Evolutionary conservation across 352 stramenopile genomes (phyloP), one percentile per base, ranked within the genome.

Genomic region (Pythium utonaiense): DNA sequence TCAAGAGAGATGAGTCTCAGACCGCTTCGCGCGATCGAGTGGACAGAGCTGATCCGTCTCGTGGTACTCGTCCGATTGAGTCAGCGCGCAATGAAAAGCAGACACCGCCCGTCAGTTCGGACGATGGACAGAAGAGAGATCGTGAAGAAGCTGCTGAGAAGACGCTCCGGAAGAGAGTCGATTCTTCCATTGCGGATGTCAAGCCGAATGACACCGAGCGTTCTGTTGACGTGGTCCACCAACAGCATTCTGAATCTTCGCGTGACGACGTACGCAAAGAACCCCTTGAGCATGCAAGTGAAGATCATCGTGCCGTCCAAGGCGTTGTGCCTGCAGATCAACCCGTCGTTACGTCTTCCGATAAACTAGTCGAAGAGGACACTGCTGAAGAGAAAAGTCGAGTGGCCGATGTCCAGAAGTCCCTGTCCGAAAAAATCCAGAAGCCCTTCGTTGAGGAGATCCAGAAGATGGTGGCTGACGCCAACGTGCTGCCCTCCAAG

Each of bases 1-100:
- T 27, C 16, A 67, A 38, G 31, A 25, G 53, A 57, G 60, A 66
- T 38, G 40, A 47, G 4, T 1, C 19, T 25, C 40, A 21, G 40
- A 47, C 14, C n/a, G 16, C 16, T 27, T 25, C 40, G 40, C 40
- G 40, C 19, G 45, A 50, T 8, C n/a, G 24, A 52, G 45, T 13
- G 24, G 45, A 31, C 3, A 31, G 6, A n/a, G 24, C 27, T 19
- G 27, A 52, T 10, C 24, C 22, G 22, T 8, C 45, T 34, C 22
- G 24, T 24, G 45, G 3, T 19, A 52, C 8, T 28, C 22, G 27
- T 14, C 16, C 45, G 22, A 24, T 36, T 24, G 24, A 52, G 45
- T 24, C 27, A 34, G 17, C 24, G 14, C 27, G 24, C 24, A 34
- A 8, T 36, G 45, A 31, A 52, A 52, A 47, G n/a, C 40, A 13